Evolutionary conservation across 257 asterid genomes (phyloP).

Genomic region (Solanum corneliomulleri): DNA sequence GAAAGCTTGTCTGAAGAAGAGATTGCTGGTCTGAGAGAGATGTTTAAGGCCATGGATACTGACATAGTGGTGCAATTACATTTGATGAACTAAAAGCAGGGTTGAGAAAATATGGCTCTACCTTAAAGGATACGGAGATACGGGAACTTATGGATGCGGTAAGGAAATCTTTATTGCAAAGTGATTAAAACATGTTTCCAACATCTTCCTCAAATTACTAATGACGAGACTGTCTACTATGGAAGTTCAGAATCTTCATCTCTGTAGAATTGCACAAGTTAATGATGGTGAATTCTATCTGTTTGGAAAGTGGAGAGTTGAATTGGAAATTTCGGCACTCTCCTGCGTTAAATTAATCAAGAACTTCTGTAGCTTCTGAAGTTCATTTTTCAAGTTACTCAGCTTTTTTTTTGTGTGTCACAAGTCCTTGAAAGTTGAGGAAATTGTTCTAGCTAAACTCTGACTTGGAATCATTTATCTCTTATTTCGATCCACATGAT

Average conservation of each 20-base stretch:
- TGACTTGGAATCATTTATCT: neutral
- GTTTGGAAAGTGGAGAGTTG: neutral
- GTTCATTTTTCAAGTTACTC: neutral
- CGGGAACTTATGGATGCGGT: conserved; percentile 95
- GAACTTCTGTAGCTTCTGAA: neutral
- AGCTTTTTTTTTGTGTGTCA: neutral
- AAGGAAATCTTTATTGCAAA: conserved; percentile 9
- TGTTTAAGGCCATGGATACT: conserved; percentile 90
- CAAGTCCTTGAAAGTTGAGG: neutral
- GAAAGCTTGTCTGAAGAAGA: conserved; percentile 95
- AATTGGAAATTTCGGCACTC: neutral
- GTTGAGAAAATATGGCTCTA: conserved; percentile 85
- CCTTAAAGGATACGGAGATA: conserved; percentile 75
- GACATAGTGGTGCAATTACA: conserved; percentile 91
- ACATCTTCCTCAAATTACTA: neutral
- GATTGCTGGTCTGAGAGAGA: conserved; percentile 85
- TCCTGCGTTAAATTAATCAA: neutral
- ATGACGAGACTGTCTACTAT: neutral
- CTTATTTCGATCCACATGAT: neutral
- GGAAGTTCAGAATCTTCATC: neutral
- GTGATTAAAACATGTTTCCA: neutral
- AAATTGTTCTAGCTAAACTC: neutral
- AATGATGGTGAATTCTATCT: neutral
- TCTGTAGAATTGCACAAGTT: neutral
- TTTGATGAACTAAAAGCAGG: conserved; percentile 93